Percentiles rank a stretch among this genome's conserved stretches.
Conservation (phyloP, 2,329 filamentous ascomycete species). For the Dothideomycetidae sp. region DNA sequence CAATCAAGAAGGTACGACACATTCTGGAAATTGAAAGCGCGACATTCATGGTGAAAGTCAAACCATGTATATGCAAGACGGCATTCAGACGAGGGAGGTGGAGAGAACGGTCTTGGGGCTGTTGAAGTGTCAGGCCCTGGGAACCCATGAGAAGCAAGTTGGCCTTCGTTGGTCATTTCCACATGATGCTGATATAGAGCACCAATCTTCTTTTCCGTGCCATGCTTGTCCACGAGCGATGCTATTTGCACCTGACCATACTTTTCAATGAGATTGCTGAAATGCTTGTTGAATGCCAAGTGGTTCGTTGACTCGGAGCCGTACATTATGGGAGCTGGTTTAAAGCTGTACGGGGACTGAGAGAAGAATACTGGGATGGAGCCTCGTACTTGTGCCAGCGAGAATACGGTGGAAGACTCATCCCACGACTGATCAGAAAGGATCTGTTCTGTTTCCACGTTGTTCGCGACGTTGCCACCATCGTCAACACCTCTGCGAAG, state of each 20-base stretch:
- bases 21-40: slow-evolving; percentile 97
- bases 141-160: slow-evolving; percentile 19
- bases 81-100: slow-evolving; percentile 25
- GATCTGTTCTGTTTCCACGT: slow-evolving; percentile 90
- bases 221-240: slow-evolving; percentile 79
- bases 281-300: slow-evolving; percentile 64
- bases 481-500: slow-evolving; percentile 83
- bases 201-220: slow-evolving; percentile 66
- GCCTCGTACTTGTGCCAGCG: slow-evolving; percentile 74
- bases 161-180: slow-evolving; percentile 49
- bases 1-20: slow-evolving; percentile 64
- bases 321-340: slow-evolving; percentile 68
- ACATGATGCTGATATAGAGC: slow-evolving; percentile 55
- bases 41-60: slow-evolving; percentile 83
- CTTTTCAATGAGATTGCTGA: slow-evolving; percentile 49
- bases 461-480: slow-evolving; percentile 75
- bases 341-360: slow-evolving; percentile 84
- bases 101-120: background rate
- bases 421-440: slow-evolving; percentile 59
- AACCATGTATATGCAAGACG: slow-evolving; percentile 79
- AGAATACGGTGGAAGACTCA: slow-evolving; percentile 49
- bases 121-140: background rate
- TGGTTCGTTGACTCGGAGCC: slow-evolving; percentile 71
- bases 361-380: slow-evolving; percentile 94
- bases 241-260: slow-evolving; percentile 70